These are phyloP conservation scores for Suillus occidentalis DNA, from an alignment of 768 basidiomycete genomes.

Conservation along the genomic window DNA sequence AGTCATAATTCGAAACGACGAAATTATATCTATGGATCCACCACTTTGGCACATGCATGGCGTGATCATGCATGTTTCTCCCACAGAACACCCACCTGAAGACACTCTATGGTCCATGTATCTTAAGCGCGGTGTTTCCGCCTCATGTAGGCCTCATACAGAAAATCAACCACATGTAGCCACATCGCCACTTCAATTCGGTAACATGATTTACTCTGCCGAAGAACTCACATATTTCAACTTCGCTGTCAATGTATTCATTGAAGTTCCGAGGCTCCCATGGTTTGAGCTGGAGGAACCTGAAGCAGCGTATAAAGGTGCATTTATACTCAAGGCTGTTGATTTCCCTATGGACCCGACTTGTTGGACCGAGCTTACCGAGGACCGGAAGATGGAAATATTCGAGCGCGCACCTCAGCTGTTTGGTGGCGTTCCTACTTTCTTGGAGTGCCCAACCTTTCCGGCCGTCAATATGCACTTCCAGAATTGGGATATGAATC, in stretches of 20 bases:
- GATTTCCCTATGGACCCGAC: not conserved
- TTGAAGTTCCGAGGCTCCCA: constrained; percentile 9
- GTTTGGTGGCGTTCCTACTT: not conserved
- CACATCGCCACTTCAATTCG: not conserved
- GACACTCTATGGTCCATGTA: constrained; percentile 18
- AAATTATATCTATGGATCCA: constrained; percentile 14
- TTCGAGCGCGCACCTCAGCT: constrained; percentile 5
- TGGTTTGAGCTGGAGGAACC: not conserved
- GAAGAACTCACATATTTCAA: constrained; percentile 15
- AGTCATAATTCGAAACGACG: constrained; percentile 19
- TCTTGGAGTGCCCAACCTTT: constrained; percentile 7
- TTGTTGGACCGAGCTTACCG: constrained; percentile 13
- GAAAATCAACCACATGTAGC: not conserved
- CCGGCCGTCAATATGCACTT: constrained; percentile 15
- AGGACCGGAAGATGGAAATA: constrained; percentile 10
- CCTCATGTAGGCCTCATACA: constrained; percentile 6
- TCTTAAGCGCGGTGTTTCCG: constrained; percentile 17
- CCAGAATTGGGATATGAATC: constrained; percentile 21
- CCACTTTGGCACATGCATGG: not conserved
- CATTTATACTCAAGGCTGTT: constrained; percentile 18
- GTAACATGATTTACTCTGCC: constrained; percentile 6
- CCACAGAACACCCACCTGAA: not conserved
- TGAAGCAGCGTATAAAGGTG: constrained; percentile 24
- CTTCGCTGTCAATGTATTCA: constrained; percentile 29
- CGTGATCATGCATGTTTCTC: constrained; percentile 7